A percentile compares a stretch with the other conserved stretches of the same genome.
These are phyloP conservation scores for Trametes gibbosa DNA, from an alignment of 768 basidiomycete species.

Conservation along the genomic window DNA sequence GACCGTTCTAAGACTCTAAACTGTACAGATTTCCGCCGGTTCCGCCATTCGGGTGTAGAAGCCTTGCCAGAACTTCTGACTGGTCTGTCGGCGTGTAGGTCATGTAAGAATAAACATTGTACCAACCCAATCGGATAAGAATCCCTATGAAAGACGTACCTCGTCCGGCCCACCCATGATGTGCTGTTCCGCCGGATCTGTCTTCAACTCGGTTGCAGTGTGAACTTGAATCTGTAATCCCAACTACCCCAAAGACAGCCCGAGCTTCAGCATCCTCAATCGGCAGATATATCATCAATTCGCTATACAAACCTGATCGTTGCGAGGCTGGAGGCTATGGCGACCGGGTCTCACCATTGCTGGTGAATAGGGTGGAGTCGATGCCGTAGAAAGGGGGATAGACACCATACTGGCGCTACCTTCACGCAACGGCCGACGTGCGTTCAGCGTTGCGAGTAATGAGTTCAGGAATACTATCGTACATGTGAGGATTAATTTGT, in stretches of 20 bases:
- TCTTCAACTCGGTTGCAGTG: constrained; percentile 12
- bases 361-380: not conserved
- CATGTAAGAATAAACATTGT: not conserved
- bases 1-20: not conserved
- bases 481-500: not conserved
- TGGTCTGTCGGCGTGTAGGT: not conserved
- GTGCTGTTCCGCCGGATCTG: constrained; percentile 1
- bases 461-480: constrained; percentile 17
- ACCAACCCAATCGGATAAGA: not conserved
- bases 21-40: not conserved
- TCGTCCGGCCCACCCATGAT: not conserved
- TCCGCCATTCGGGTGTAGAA: not conserved
- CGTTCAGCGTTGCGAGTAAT: constrained; percentile 21
- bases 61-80: not conserved
- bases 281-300: too few species aligned
- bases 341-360: not conserved
- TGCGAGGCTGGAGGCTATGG: not conserved
- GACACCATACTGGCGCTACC: constrained; percentile 7
- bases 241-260: not conserved
- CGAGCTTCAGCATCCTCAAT: too few species aligned
- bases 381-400: constrained; percentile 8
- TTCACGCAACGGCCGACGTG: constrained; percentile 10
- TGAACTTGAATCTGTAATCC: constrained; percentile 13
- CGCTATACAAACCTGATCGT: constrained; percentile 1
- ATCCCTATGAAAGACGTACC: not conserved